Conservation (phyloP, 257 asterid genomes). For the Cinchona pubescens region DNA sequence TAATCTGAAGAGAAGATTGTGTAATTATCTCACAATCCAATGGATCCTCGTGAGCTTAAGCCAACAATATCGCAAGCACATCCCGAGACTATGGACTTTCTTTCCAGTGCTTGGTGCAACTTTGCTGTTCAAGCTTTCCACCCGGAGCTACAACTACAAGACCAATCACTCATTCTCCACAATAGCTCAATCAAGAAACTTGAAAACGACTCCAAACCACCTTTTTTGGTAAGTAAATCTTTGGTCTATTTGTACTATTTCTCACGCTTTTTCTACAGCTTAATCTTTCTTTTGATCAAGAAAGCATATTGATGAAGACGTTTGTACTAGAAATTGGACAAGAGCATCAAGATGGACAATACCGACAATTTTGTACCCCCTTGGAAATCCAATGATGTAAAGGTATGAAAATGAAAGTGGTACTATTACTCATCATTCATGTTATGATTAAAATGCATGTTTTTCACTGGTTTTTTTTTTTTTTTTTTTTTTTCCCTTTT, state of each 20-base stretch:
- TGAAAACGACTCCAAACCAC: conserved; percentile 34
- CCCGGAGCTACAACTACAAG: conserved; percentile 41
- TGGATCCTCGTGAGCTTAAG: conserved; percentile 45
- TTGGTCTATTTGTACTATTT: not conserved
- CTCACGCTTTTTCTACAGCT: not conserved
- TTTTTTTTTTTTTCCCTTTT: not conserved
- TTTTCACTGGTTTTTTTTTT: not conserved
- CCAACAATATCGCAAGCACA: conserved; percentile 76
- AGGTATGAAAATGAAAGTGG: conserved; percentile 39
- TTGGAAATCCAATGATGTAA: conserved; percentile 79
- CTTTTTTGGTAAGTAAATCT: conserved; percentile 49
- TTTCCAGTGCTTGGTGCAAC: conserved; percentile 79
- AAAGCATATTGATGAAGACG: not conserved
- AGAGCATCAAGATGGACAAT: conserved; percentile 48
- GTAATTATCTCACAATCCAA: conserved; percentile 36
- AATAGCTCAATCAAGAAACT: conserved; percentile 37
- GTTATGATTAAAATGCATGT: not conserved
- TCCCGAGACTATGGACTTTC: conserved; percentile 95
- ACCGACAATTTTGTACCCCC: conserved; percentile 57
- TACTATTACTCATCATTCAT: not conserved
- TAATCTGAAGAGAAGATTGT: not conserved
- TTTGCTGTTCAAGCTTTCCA: conserved; percentile 79
- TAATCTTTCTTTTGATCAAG: not conserved
- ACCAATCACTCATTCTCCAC: conserved; percentile 51
- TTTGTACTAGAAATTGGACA: conserved; percentile 50